Conservation (phyloP, 257 asterid species). For the Linderniella brevidens region DNA sequence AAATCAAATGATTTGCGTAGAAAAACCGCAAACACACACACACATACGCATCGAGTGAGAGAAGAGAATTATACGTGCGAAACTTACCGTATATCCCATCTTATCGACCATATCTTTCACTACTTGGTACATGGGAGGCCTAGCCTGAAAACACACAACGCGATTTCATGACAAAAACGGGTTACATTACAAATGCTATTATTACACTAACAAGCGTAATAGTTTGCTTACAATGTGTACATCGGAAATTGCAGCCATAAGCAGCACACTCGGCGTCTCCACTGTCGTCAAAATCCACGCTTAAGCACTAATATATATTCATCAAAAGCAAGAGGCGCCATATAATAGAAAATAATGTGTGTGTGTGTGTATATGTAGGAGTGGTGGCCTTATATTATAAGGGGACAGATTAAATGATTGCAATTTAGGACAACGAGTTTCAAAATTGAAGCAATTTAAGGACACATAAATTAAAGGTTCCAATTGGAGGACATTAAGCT, state of each 20-base stretch:
- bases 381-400: no score
- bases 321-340: background rate
- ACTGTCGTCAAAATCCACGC: conserved; percentile 27
- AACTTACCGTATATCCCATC: conserved; percentile 2
- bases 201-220: background rate
- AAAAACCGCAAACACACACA: background rate
- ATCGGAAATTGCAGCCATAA: conserved; percentile 56
- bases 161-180: background rate
- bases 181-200: background rate
- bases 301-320: background rate
- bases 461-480: no score
- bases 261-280: conserved; percentile 77
- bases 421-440: no score
- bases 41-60: background rate
- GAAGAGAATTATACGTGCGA: no score
- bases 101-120: conserved; percentile 3
- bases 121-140: conserved; percentile 4
- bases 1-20: no score
- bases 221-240: conserved; percentile 33
- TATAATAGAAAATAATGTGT: conserved; percentile 10
- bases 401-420: no score
- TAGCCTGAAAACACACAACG: background rate
- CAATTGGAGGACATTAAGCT: no score
- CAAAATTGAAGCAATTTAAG: no score
- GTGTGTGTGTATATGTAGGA: no score